phyloP scores from a whole-genome alignment of 2,329 filamentous ascomycete species.

The Aphanocladium album region DNA sequence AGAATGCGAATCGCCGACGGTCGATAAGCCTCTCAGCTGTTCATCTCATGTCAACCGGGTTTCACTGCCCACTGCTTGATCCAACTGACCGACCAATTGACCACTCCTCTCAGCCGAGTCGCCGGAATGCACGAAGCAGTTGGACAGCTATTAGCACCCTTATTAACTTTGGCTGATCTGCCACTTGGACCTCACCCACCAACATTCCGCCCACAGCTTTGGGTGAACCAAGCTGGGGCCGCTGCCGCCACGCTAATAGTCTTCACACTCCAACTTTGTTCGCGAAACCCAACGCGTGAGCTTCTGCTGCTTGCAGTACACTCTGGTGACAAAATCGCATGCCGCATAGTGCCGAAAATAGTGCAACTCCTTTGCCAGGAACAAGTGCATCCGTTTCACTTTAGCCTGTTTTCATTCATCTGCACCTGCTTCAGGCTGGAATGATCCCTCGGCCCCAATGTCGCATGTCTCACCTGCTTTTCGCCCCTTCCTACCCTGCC shows the following conservation, averaged over 20 bases:
- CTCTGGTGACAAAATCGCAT: background rate
- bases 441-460: conserved; percentile 2
- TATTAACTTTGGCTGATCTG: no score
- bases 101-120: background rate
- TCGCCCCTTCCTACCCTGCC: background rate
- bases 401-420: background rate
- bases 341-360: background rate
- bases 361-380: background rate
- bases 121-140: background rate
- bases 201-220: no score
- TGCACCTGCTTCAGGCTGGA: conserved; percentile 1
- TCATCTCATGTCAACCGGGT: background rate
- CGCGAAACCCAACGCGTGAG: background rate
- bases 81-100: background rate
- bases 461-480: conserved; percentile 1
- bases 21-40: background rate
- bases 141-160: no score
- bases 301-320: background rate
- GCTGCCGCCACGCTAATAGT: no score
- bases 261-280: background rate
- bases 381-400: background rate
- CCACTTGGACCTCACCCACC: no score
- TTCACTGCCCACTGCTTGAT: background rate
- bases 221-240: no score
- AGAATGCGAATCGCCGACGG: no score